Evolutionary conservation across 164 flowering plant species (phyloP), one percentile per base, ranked within the genome.

Genomic region (Piper longum): DNA sequence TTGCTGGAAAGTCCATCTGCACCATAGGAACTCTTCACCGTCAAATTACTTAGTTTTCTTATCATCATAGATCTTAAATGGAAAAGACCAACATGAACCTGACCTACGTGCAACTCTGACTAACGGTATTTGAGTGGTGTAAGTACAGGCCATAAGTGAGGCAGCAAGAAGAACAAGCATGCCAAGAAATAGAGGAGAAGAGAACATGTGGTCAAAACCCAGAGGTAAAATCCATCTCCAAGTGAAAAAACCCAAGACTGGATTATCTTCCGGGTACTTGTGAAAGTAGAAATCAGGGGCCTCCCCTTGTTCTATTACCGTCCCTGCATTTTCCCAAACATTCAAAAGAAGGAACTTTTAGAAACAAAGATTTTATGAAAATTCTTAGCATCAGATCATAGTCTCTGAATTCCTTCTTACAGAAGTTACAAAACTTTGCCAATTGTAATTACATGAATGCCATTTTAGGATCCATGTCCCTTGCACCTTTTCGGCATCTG

Each of bases 111-210:
- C 96, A 63, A 88, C 95, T 80, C 83, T 93, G 70, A 88, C 90
- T 56, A 88, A 43, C 48, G 99, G 99, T 16, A 90, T 88, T 72
- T 93, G 99, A 41, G 99, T 90, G n/a, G 96, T 93, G 75, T 83
- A 93, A 72, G 99, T 90, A 74, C 99, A 90, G 55, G 97, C 97
- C 92, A 90, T 93, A 18, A 93, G 91, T 43, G 97, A 93, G 16
- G 84, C 80, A 18, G 78, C 99, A 56, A 93, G 69, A 51, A 90
- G 91, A 72, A 65, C 80, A 77, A 90, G 66, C 73, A 81, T 64
- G 62, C 87, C 95, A 2, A 93, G 82, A 72, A 93, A 93, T 63
- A 88, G 64, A 18, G 99, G 97, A 59, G 97, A 93, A 7, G 97
- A 84, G 74, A 70, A 93, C 96, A 93, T 88, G 77, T 88, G 97